These are phyloP conservation scores for Haplosporangium sp. DNA, from an alignment of 371 early-diverging fungal species.

Conservation along the genomic window DNA sequence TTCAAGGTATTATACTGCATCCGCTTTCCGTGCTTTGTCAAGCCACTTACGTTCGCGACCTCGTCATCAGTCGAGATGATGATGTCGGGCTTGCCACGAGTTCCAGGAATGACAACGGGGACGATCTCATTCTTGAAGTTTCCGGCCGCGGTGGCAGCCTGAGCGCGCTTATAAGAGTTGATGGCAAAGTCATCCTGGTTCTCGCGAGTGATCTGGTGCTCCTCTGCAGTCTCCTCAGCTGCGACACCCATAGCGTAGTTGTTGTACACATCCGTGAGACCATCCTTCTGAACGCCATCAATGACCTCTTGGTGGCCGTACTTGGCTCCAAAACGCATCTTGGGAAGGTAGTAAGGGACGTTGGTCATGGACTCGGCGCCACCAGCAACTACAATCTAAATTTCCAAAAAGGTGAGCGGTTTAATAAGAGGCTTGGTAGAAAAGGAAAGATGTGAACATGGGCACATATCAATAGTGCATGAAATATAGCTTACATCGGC, in stretches of 20 bases:
- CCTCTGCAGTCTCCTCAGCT: slow-evolving; percentile 92
- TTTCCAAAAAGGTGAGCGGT: background rate
- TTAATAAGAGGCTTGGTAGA: background rate
- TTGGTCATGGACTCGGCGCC: slow-evolving; percentile 99
- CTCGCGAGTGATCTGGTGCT: slow-evolving; percentile 83
- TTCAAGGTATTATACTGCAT: slow-evolving; percentile 15
- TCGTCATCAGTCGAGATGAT: slow-evolving; percentile 87
- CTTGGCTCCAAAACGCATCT: slow-evolving; percentile 81
- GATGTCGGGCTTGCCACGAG: slow-evolving; percentile 86
- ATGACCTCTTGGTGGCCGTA: slow-evolving; percentile 88
- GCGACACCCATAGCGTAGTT: slow-evolving; percentile 92
- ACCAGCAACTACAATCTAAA: slow-evolving; percentile 78
- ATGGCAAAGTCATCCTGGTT: slow-evolving; percentile 93
- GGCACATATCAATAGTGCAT: too few species aligned
- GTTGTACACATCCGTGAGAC: slow-evolving; percentile 93
- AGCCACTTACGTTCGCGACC: slow-evolving; percentile 61
- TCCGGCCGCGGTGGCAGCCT: slow-evolving; percentile 81
- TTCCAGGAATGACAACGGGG: slow-evolving; percentile 85
- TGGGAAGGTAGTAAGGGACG: slow-evolving; percentile 92
- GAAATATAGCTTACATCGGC: slow-evolving; percentile 66
- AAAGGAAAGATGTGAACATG: background rate
- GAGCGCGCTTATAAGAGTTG: slow-evolving; percentile 88
- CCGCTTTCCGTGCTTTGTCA: slow-evolving; percentile 6
- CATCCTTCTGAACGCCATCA: slow-evolving; percentile 94
- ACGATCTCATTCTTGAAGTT: slow-evolving; percentile 88